Percentiles rank a stretch among this genome's conserved stretches.
These are phyloP conservation scores for Eucalyptus victrix DNA, from an alignment of 345 rosid species.

Conservation along the genomic window DNA sequence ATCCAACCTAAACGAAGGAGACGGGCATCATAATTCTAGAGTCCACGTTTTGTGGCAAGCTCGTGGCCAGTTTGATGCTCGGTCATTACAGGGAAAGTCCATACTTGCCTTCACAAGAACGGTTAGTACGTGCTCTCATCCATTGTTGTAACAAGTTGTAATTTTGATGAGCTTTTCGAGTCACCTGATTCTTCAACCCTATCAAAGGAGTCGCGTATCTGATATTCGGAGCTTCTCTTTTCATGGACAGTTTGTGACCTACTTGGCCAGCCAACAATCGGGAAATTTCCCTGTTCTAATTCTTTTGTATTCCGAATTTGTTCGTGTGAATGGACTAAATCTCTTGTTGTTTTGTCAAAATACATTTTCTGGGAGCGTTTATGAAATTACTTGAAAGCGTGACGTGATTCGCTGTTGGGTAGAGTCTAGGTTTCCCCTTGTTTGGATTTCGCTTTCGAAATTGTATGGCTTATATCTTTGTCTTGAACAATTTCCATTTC, in stretches of 20 bases:
- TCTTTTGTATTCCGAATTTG: neutral
- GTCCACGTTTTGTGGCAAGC: too few relatives aligned
- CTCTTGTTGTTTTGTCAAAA: neutral
- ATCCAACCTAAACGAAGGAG: neutral
- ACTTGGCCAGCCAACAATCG: neutral
- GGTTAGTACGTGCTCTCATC: too few relatives aligned
- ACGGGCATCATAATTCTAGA: neutral
- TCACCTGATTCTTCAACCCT: neutral
- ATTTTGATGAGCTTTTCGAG: neutral
- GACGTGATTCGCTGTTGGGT: too few relatives aligned
- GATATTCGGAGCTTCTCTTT: neutral
- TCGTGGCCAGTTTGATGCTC: too few relatives aligned
- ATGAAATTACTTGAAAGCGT: too few relatives aligned
- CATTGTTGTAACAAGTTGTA: neutral
- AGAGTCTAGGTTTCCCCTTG: too few relatives aligned
- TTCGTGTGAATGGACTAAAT: neutral
- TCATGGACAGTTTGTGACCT: neutral
- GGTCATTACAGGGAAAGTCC: too few relatives aligned
- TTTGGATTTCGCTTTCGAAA: too few relatives aligned
- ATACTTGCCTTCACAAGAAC: too few relatives aligned
- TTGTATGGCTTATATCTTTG: too few relatives aligned
- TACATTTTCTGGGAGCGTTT: too few relatives aligned
- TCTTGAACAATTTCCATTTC: too few relatives aligned
- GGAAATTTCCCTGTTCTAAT: neutral
- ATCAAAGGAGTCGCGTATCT: neutral